Base-by-base conservation (phyloP, 371 early-diverging fungal species). In the Rhizopus stolonifer region DNA sequence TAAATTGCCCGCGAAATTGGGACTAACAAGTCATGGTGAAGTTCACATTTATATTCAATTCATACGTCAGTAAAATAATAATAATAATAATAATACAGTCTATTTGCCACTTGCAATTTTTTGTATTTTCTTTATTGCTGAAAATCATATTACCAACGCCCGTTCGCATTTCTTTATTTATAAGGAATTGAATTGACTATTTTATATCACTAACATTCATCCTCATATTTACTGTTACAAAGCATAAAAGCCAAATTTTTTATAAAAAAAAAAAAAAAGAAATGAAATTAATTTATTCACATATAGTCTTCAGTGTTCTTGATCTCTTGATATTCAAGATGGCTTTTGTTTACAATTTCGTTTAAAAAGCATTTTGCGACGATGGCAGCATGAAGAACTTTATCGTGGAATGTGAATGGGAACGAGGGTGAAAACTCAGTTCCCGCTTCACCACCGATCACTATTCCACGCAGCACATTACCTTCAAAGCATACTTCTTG, bases 381-480 rank as follows among this genome's bases (percentile, higher is more conserved):
- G 21, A 74, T 74, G n/a, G 71, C 68, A n/a, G 74, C 67, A 43
- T 74, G 74, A 19, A 66, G 64, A 4, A 74, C 42, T 6, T 58
- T 56, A 6, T 69, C 49, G 50, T 58, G 65, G 0, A 69, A 64
- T 1, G 57, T 19, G 22, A 70, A 62, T 8, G 74, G 74, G 42
- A 61, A 74, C 59, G 65, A 62, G 11, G 74, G 71, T 8, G 34
- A 53, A 3, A 60, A 47, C 2, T 56, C 23, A 2, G 57, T 54
- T 14, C 74, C 74, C 7, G 74, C 74, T 36, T 74, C 74, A 6
- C 71, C 74, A 29, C 71, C 71, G 23, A 74, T 32, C 33, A 64
- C 57, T 17, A 70, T 66, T n/a, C 74, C 74, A 2, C 62, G 33
- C 2, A 52, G 50, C 3, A 68, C 19, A 26, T 74, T 54, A 18